Percentiles rank a stretch among this genome's conserved stretches.
Conservation (phyloP, 108 stramenopile species). For the Poteriospumella lacustris region DNA sequence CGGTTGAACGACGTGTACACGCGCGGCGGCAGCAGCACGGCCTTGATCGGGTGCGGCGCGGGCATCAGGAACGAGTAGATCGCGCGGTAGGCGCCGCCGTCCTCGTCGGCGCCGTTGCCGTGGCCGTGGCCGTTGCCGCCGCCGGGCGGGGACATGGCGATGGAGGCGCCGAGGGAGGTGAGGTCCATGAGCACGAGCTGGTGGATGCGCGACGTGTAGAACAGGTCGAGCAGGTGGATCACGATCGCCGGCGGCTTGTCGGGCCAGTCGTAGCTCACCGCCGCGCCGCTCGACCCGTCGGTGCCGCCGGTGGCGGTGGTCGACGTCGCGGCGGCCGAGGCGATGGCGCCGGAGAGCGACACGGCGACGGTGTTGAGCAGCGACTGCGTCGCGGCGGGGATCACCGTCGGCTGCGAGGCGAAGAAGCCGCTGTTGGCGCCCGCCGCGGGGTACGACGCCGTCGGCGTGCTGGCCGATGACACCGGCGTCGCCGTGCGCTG, state of each 20-base stretch:
- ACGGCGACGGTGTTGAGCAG: too few relatives aligned
- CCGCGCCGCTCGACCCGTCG: too few relatives aligned
- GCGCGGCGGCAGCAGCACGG: slow-evolving; percentile 5
- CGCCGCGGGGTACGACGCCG: too few relatives aligned
- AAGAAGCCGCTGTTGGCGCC: too few relatives aligned
- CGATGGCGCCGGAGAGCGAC: too few relatives aligned
- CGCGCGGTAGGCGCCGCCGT: background rate
- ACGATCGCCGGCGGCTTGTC: background rate
- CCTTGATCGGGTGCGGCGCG: background rate
- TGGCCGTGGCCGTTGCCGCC: too few relatives aligned
- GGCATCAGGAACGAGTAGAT: background rate
- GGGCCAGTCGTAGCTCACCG: background rate
- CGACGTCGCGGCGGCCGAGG: too few relatives aligned
- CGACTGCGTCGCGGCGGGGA: too few relatives aligned
- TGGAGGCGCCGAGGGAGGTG: slow-evolving; percentile 1
- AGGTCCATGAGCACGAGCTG: background rate
- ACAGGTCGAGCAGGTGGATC: slow-evolving; percentile 6
- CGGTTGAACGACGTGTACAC: background rate
- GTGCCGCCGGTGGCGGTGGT: too few relatives aligned
- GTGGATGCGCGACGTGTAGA: slow-evolving; percentile 13
- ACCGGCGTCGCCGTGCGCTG: too few relatives aligned
- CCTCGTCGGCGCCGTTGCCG: background rate
- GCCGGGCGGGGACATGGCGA: background rate
- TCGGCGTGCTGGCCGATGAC: too few relatives aligned
- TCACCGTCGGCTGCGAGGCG: too few relatives aligned